A percentile compares a stretch with the other conserved stretches of the same genome.
Evolutionary conservation across 176 grass and related monocot species (phyloP).

Genomic region (Cenchrus purpureus): DNA sequence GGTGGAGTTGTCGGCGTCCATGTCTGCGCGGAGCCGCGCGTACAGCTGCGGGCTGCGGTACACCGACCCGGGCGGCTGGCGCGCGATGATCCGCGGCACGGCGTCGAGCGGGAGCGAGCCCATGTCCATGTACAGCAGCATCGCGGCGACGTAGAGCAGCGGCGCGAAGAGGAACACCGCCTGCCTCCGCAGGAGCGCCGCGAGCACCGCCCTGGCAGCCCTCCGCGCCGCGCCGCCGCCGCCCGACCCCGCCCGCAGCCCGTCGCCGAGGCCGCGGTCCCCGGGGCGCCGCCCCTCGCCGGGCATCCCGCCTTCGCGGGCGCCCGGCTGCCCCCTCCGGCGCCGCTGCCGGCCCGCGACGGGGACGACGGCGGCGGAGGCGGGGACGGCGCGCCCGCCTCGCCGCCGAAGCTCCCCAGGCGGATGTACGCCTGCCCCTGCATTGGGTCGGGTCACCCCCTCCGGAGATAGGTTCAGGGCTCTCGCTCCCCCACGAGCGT

Average conservation of each 20-base stretch:
- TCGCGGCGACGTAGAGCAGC: conserved; percentile 87
- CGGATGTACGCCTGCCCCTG: conserved; percentile 69
- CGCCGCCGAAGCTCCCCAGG: conserved; percentile 63
- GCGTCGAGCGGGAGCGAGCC: conserved; percentile 87
- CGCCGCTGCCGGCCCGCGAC: conserved; percentile 7
- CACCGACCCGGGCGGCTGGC: conserved; percentile 71
- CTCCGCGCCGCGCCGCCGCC: conserved; percentile 42
- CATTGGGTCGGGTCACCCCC: conserved; percentile 40
- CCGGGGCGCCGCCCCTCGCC: neutral
- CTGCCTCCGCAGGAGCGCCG: conserved; percentile 82
- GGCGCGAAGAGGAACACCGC: conserved; percentile 98
- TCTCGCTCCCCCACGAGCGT: conserved; percentile 22
- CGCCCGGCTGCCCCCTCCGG: conserved; percentile 42
- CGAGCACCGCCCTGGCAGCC: conserved; percentile 60
- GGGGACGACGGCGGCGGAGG: conserved; percentile 63
- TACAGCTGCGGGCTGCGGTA: conserved; percentile 95
- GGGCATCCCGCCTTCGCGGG: conserved; percentile 42
- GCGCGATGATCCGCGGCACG: conserved; percentile 78
- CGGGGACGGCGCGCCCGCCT: conserved; percentile 46
- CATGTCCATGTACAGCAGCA: conserved; percentile 97
- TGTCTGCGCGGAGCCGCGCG: conserved; percentile 72
- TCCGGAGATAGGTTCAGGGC: conserved; percentile 56
- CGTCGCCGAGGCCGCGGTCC: neutral
- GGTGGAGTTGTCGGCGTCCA: conserved; percentile 90
- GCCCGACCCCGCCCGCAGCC: conserved; percentile 28